These are phyloP conservation scores for Epicoccum nigrum DNA, from an alignment of 2,329 filamentous ascomycete genomes.

Conservation along the genomic window DNA sequence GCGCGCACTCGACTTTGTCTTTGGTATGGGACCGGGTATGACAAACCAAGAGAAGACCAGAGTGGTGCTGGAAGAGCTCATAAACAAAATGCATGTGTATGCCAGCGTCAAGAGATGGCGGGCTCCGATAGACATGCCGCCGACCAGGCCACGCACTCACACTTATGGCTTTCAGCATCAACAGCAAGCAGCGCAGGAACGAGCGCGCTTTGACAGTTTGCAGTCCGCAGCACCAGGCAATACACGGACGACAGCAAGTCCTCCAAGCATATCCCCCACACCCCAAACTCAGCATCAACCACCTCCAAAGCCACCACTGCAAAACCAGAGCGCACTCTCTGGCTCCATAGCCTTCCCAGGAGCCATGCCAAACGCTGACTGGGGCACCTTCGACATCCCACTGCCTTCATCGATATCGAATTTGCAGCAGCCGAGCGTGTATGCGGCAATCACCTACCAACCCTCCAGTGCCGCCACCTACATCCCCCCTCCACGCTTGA, in stretches of 20 bases:
- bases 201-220: conserved; percentile 3
- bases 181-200: conserved; percentile 17
- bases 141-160: conserved; percentile 39
- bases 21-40: conserved; percentile 62
- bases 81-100: conserved; percentile 66
- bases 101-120: conserved; percentile 64
- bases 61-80: conserved; percentile 66
- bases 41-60: conserved; percentile 64
- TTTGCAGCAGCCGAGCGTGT: conserved; percentile 11
- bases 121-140: conserved; percentile 56
- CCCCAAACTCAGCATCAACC: conserved; percentile 6
- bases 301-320: conserved; percentile 3
- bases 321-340: conserved; percentile 1
- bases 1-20: conserved; percentile 74
- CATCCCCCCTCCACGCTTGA: background rate
- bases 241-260: background rate
- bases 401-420: conserved; percentile 3
- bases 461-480: background rate
- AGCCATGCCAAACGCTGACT: conserved; percentile 33
- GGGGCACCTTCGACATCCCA: conserved; percentile 32
- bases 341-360: conserved; percentile 24
- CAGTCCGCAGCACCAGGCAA: conserved; percentile 4
- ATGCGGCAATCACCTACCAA: conserved; percentile 9
- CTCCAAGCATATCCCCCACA: background rate
- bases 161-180: conserved; percentile 26